These are phyloP conservation scores for Diplosphaera chodatii DNA, from an alignment of 139 green algal species.

Conservation along the genomic window DNA sequence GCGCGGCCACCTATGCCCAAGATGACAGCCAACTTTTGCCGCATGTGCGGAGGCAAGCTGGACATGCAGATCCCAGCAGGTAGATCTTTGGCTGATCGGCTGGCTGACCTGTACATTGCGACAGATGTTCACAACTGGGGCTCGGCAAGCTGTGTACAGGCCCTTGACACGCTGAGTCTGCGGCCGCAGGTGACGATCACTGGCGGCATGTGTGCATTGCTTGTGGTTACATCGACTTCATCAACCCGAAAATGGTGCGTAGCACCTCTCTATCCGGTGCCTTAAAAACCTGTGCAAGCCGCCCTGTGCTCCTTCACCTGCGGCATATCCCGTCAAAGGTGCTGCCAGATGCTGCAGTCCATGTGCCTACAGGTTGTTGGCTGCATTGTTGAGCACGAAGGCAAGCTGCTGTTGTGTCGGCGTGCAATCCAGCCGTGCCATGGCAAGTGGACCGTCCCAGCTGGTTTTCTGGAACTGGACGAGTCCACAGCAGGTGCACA, in stretches of 20 bases:
- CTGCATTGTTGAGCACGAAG: constrained; percentile 74
- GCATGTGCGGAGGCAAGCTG: constrained; percentile 52
- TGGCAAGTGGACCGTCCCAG: constrained; percentile 81
- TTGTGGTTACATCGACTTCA: constrained; percentile 63
- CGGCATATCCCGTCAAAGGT: too few species aligned
- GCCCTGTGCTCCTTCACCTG: too few species aligned
- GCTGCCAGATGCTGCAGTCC: too few species aligned
- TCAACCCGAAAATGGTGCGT: constrained; percentile 68
- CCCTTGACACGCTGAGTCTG: too few species aligned
- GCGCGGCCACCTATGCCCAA: neutral
- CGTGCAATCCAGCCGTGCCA: constrained; percentile 80
- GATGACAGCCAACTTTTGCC: constrained; percentile 35
- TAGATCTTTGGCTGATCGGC: too few species aligned
- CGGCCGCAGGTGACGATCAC: constrained; percentile 46
- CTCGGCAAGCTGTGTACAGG: too few species aligned
- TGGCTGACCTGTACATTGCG: too few species aligned
- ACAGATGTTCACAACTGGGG: too few species aligned
- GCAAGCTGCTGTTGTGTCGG: constrained; percentile 72
- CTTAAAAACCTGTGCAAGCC: neutral
- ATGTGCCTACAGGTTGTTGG: constrained; percentile 82
- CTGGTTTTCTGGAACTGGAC: constrained; percentile 76
- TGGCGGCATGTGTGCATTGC: constrained; percentile 63
- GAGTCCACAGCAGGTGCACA: constrained; percentile 40
- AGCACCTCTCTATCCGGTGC: neutral
- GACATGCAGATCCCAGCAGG: constrained; percentile 34